phyloP scores from a whole-genome alignment of 2,329 filamentous ascomycete genomes.

The Fusarium papillatum region DNA sequence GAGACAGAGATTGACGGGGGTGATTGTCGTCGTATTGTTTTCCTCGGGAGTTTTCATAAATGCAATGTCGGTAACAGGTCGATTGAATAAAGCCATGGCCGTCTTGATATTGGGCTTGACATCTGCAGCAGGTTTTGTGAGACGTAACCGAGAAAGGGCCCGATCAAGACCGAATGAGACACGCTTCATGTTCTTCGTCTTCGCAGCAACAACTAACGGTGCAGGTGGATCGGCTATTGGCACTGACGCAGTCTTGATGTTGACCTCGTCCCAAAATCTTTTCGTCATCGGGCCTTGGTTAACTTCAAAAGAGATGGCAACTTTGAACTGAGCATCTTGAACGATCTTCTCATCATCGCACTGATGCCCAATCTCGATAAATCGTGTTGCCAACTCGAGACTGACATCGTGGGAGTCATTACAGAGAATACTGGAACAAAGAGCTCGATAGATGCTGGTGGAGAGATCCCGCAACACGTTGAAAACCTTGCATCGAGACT shows the following conservation, averaged over 20 bases:
- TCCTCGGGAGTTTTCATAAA: background rate
- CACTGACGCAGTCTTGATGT: background rate
- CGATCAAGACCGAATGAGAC: background rate
- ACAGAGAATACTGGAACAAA: slow-evolving; percentile 24
- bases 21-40: rapidly evolving
- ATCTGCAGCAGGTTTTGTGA: background rate
- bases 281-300: background rate
- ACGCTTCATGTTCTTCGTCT: background rate
- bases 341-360: background rate
- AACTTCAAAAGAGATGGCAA: slow-evolving; percentile 18
- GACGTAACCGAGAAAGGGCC: background rate
- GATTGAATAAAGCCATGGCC: background rate
- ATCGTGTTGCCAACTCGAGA: background rate
- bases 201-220: background rate
- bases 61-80: background rate
- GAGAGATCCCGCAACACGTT: slow-evolving; percentile 19
- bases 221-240: rapidly evolving
- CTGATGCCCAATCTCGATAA: background rate
- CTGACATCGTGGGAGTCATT: slow-evolving; percentile 8
- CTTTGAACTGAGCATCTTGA: slow-evolving; percentile 5
- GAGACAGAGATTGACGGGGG: slow-evolving; percentile 11
- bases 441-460: slow-evolving; percentile 18
- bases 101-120: background rate
- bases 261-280: slow-evolving; percentile 16
- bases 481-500: slow-evolving; percentile 18